Conservation (phyloP, 2,329 filamentous ascomycete species). For the Pseudocercospora pini-densiflorae region DNA sequence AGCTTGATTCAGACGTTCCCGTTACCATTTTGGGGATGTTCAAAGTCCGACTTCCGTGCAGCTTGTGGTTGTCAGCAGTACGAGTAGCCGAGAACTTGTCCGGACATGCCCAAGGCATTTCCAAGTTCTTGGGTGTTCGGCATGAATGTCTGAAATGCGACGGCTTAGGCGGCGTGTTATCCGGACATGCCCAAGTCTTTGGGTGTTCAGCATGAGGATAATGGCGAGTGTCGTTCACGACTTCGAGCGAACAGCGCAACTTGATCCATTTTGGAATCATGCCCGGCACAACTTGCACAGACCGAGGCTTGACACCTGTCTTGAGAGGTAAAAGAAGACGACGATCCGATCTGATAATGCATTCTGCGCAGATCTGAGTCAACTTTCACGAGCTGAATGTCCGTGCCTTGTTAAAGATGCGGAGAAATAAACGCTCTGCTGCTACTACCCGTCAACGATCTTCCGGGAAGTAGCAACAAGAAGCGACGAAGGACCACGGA, state of each 20-base stretch:
- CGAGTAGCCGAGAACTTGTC: not conserved
- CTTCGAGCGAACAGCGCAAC: not conserved
- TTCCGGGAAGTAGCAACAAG: not conserved
- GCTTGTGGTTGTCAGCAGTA: not conserved
- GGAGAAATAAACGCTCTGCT: not conserved
- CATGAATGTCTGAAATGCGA: too few species aligned
- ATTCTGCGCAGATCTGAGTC: not conserved
- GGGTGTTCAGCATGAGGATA: too few species aligned
- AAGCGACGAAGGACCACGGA: constrained; percentile 2
- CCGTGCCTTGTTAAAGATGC: not conserved
- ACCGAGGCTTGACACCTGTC: not conserved
- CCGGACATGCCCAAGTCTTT: too few species aligned
- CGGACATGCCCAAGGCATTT: too few species aligned
- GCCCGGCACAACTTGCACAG: not conserved
- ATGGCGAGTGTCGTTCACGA: too few species aligned
- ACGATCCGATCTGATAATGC: constrained; percentile 8
- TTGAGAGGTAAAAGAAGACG: not conserved
- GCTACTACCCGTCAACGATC: too few species aligned
- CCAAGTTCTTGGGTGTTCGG: not conserved
- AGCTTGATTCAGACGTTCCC: too few species aligned
- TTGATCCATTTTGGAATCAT: not conserved
- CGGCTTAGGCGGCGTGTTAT: too few species aligned
- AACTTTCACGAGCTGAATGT: not conserved
- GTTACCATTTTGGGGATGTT: too few species aligned
- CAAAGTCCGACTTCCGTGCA: too few species aligned